A percentile compares a stretch with the other conserved stretches of the same genome.
Evolutionary conservation across 345 rosid genomes (phyloP).

Genomic region (Psidium friedrichsthalianum): DNA sequence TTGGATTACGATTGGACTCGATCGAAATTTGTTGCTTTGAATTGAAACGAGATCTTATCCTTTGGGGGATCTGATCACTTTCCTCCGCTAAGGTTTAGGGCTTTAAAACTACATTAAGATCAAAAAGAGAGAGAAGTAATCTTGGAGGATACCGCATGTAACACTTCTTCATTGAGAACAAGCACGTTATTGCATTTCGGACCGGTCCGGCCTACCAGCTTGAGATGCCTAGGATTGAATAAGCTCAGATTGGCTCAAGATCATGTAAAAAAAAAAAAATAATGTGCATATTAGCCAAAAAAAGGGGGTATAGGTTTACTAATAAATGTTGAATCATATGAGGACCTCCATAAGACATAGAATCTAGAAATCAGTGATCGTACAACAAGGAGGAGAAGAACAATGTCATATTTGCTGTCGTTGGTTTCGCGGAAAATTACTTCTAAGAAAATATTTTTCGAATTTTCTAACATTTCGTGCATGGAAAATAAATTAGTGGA

Average conservation of each 20-base stretch:
- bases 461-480: too few species aligned
- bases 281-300: not conserved
- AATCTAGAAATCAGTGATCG: not conserved
- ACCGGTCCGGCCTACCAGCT: rapidly evolving
- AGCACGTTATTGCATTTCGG: not conserved
- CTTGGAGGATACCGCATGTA: not conserved
- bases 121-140: not conserved
- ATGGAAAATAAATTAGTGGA: too few species aligned
- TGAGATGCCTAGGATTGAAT: not conserved
- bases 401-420: too few species aligned
- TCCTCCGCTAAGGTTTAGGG: not conserved
- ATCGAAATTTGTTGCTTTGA: not conserved
- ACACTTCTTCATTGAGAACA: not conserved
- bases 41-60: not conserved
- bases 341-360: not conserved
- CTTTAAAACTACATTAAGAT: not conserved
- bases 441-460: too few species aligned
- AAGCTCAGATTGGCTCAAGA: rapidly evolving
- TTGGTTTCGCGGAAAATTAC: too few species aligned
- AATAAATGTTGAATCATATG: not conserved
- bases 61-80: not conserved
- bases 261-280: rapidly evolving
- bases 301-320: not conserved
- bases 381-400: not conserved
- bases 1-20: not conserved